A percentile compares a stretch with the other conserved stretches of the same genome.
Conservation (phyloP, 495 filamentous ascomycete genomes). For the Neurospora tetraspora region DNA sequence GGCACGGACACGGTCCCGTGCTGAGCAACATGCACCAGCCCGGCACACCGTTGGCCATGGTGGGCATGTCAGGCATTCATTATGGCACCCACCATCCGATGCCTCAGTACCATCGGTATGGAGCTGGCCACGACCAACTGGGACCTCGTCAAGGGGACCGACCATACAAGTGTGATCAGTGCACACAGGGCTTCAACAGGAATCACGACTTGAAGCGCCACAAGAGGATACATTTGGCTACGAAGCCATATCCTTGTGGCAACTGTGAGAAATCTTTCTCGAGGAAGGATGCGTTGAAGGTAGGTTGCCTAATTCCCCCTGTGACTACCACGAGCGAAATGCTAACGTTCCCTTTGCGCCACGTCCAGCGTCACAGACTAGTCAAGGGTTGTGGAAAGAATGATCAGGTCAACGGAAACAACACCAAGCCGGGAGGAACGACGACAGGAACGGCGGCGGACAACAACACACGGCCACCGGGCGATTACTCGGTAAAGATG, state of each 20-base stretch:
- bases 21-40: conserved; percentile 72
- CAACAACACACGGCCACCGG: background rate
- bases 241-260: conserved; percentile 89
- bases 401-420: background rate
- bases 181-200: conserved; percentile 86
- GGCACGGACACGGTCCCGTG: conserved; percentile 50
- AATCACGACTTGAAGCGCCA: conserved; percentile 97
- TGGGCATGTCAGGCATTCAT: conserved; percentile 50
- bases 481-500: background rate
- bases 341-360: conserved; percentile 2
- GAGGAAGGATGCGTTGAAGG: conserved; percentile 94
- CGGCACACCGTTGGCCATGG: conserved; percentile 54
- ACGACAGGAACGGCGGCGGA: background rate
- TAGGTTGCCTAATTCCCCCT: conserved; percentile 24
- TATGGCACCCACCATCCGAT: conserved; percentile 44
- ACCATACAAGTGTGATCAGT: conserved; percentile 91
- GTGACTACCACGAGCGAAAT: background rate
- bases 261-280: conserved; percentile 97
- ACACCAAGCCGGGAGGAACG: background rate
- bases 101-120: conserved; percentile 21
- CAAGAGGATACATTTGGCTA: conserved; percentile 85
- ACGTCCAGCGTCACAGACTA: conserved; percentile 70
- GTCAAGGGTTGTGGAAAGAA: conserved; percentile 82
- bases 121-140: conserved; percentile 22
- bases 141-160: conserved; percentile 45